Evolutionary conservation across 2,329 filamentous ascomycete genomes (phyloP), one percentile per base, ranked within the genome.

Genomic region (Ustilaginoidea virens): DNA sequence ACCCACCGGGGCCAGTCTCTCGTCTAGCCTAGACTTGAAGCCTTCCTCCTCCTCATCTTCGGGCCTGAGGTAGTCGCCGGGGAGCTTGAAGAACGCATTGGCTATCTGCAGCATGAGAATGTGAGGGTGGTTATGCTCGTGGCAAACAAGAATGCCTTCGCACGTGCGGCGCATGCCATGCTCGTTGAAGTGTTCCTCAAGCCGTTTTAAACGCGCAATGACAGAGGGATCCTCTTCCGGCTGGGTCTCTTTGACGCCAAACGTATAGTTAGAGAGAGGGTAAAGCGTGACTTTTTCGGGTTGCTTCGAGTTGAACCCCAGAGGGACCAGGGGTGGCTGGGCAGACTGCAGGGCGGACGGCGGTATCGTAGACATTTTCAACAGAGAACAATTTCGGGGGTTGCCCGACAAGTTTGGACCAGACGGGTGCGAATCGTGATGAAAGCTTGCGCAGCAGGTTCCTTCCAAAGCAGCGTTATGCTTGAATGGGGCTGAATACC

Each of bases 21-120:
- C 87, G 52, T 96, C 92, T 34, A 98, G 66, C 20, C 87, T 75
- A 25, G 71, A 61, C 61, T 94, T 94, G 70, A 98, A 96, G n/a
- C 87, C 90, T 33, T 80, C 73, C 31, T 93, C 67, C 60, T 98
- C 90, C 39, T 92, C 83, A 44, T 92, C 87, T 41, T 83, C 80
- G 24, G 80, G 79, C 31, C 76, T 72, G 25, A 98, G 72, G 52
- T 96, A 98, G 57, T 96, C 90, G 34, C 90, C 90, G 0, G 90
- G 90, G 53, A 98, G 70, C 61, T 98, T 98, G 65, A 98, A 98
- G 62, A 98, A 98, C 15, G 90, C 87, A 54, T 98, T 98, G 30
- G 90, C 90, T 46, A 98, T 98, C 65, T 98, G 90, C 38, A 98
- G 69, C 90, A 98, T 96, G 41, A 98, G 63, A 39, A 98, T 92